A percentile compares a stretch with the other conserved stretches of the same genome.
Evolutionary conservation across 345 rosid species (phyloP).

Genomic region (Linum trigynum): DNA sequence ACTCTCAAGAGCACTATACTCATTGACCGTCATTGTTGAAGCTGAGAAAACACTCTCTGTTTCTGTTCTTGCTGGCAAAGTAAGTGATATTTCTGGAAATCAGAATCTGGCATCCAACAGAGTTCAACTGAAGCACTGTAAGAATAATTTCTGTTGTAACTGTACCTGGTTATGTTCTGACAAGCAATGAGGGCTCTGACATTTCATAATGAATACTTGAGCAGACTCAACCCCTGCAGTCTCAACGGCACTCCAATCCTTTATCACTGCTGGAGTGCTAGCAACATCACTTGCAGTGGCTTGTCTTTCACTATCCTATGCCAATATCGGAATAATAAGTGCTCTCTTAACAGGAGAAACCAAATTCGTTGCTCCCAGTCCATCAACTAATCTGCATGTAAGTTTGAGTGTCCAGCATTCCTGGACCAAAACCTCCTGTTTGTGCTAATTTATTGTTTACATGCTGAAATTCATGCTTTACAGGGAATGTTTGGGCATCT

Average conservation of each 20-base stretch:
- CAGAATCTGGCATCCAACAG: conserved; percentile 33
- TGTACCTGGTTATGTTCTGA: not conserved
- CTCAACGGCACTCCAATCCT: conserved; percentile 38
- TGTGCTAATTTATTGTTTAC: not conserved
- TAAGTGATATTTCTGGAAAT: conserved; percentile 43
- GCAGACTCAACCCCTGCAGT: conserved; percentile 36
- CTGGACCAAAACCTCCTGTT: not conserved
- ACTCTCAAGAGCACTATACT: conserved; percentile 42
- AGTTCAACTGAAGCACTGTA: conserved; percentile 40
- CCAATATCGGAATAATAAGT: conserved; percentile 34
- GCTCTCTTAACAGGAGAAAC: conserved; percentile 11
- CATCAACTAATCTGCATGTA: conserved; percentile 38
- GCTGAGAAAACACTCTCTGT: conserved; percentile 25
- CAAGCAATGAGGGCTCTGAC: conserved; percentile 4
- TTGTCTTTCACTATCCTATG: conserved; percentile 32
- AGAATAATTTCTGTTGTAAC: conserved; percentile 6
- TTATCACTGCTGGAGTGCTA: conserved; percentile 38
- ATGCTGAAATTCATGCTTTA: not conserved
- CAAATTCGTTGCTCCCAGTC: conserved; percentile 20
- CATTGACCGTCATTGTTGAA: conserved; percentile 27
- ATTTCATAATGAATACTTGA: conserved; percentile 4
- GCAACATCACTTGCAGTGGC: conserved; percentile 42
- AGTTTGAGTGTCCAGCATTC: conserved; percentile 4
- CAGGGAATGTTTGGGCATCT: conserved; percentile 53
- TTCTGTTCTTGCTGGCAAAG: conserved; percentile 33